Percentiles rank a stretch among this genome's conserved stretches.
These are phyloP conservation scores for Haplographium delicatum DNA, from an alignment of 495 filamentous ascomycete species.

Conservation along the genomic window DNA sequence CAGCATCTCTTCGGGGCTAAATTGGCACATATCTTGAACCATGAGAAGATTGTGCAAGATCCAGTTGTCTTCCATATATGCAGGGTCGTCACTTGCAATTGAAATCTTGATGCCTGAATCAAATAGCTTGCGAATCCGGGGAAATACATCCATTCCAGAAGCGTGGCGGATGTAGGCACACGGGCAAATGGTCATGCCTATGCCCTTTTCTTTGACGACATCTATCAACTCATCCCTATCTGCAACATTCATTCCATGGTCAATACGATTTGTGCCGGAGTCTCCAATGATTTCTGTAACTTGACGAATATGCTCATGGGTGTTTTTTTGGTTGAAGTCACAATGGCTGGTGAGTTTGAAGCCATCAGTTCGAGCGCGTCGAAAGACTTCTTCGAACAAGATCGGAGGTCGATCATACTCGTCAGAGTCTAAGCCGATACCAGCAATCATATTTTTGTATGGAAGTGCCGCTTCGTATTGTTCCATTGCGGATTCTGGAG, in stretches of 20 bases:
- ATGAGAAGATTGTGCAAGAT: constrained; percentile 11
- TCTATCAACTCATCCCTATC: constrained; percentile 53
- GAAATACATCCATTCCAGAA: constrained; percentile 45
- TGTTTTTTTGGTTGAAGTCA: constrained; percentile 64
- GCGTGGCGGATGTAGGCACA: constrained; percentile 62
- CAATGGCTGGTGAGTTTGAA: constrained; percentile 60
- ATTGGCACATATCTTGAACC: constrained; percentile 1
- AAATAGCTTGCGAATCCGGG: constrained; percentile 59
- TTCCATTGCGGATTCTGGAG: constrained; percentile 43
- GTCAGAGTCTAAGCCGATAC: constrained; percentile 61
- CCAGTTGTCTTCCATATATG: constrained; percentile 41
- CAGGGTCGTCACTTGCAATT: constrained; percentile 70
- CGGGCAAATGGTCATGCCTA: constrained; percentile 64
- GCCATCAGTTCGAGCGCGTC: constrained; percentile 40
- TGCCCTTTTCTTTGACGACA: constrained; percentile 45
- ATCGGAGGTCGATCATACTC: constrained; percentile 59
- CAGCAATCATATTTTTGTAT: constrained; percentile 45
- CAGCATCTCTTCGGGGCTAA: constrained; percentile 1
- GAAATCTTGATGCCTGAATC: constrained; percentile 59
- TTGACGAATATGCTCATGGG: constrained; percentile 53
- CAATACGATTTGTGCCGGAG: constrained; percentile 45
- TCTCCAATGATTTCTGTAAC: constrained; percentile 53
- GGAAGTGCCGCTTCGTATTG: constrained; percentile 43
- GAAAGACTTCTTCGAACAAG: constrained; percentile 54
- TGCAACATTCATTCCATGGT: constrained; percentile 62